Evolutionary conservation across 1,284 basidiomycete genomes (phyloP).

Genomic region (Cryptococcus sp.): DNA sequence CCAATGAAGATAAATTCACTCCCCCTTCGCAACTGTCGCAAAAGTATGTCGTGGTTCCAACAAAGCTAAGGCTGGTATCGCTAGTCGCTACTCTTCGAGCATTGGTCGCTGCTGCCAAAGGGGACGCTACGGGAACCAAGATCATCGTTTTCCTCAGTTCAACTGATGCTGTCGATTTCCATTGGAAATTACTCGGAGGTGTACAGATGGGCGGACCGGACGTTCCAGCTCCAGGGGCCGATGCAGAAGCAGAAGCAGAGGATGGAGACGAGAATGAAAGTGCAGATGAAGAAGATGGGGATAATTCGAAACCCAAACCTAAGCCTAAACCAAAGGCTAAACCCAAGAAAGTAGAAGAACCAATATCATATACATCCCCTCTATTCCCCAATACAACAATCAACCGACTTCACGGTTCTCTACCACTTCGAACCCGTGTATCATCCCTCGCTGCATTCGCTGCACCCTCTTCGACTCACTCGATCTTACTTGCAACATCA

Average conservation of each 20-base stretch:
- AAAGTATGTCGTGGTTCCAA: slow-evolving; percentile 84
- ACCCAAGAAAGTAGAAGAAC: slow-evolving; percentile 40
- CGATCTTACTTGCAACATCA: slow-evolving; percentile 93
- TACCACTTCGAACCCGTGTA: slow-evolving; percentile 75
- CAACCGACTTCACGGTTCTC: slow-evolving; percentile 90
- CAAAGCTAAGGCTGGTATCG: slow-evolving; percentile 88
- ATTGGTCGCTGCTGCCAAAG: slow-evolving; percentile 56
- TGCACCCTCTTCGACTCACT: slow-evolving; percentile 46
- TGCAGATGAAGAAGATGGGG: slow-evolving; percentile 17
- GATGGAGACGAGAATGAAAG: slow-evolving; percentile 28
- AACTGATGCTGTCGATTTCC: slow-evolving; percentile 96
- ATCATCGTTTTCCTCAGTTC: slow-evolving; percentile 96
- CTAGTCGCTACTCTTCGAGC: slow-evolving; percentile 78
- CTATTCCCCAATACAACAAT: slow-evolving; percentile 77
- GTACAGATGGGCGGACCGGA: neutral
- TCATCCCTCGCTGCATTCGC: slow-evolving; percentile 79
- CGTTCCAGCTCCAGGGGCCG: neutral
- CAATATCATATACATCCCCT: slow-evolving; percentile 61
- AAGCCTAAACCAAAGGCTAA: slow-evolving; percentile 20
- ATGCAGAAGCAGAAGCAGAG: slow-evolving; percentile 25
- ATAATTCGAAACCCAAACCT: slow-evolving; percentile 15
- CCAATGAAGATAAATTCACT: slow-evolving; percentile 64
- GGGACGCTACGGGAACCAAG: slow-evolving; percentile 45
- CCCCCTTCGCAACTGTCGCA: slow-evolving; percentile 94
- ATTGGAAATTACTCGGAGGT: slow-evolving; percentile 81